A percentile compares a stretch with the other conserved stretches of the same genome.
These are phyloP conservation scores for Alternaria solani DNA, from an alignment of 2,329 filamentous ascomycete species.

Conservation along the genomic window DNA sequence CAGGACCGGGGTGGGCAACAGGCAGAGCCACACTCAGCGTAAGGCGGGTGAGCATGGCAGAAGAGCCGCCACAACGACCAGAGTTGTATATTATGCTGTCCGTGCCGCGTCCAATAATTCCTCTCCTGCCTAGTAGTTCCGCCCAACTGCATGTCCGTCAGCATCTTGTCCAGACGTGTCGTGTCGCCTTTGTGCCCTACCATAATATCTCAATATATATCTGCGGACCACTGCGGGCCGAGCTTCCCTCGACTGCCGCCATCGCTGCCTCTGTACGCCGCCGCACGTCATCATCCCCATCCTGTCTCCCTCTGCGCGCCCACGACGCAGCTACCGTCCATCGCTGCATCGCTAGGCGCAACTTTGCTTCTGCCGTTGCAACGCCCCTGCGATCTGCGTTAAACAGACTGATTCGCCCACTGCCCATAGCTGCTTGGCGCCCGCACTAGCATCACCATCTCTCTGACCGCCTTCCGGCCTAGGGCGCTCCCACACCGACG, in stretches of 20 bases:
- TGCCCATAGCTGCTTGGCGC: slow-evolving; percentile 33
- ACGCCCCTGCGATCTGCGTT: slow-evolving; percentile 27
- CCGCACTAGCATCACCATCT: slow-evolving; percentile 29
- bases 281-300: slow-evolving; percentile 28
- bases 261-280: slow-evolving; percentile 4
- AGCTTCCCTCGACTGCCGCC: slow-evolving; percentile 20
- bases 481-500: slow-evolving; percentile 24
- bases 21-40: slow-evolving; percentile 20
- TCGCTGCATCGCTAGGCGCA: slow-evolving; percentile 22
- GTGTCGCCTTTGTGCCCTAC: too few relatives aligned
- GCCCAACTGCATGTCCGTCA: background rate
- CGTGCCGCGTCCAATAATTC: slow-evolving; percentile 23
- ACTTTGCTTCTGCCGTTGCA: slow-evolving; percentile 31
- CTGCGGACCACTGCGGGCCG: slow-evolving; percentile 27
- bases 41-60: slow-evolving; percentile 17
- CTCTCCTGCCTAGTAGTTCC: background rate
- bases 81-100: slow-evolving; percentile 27
- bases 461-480: slow-evolving; percentile 42
- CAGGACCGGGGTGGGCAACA: slow-evolving; percentile 25
- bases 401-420: slow-evolving; percentile 38
- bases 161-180: background rate
- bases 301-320: slow-evolving; percentile 15
- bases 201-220: background rate
- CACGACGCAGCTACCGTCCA: slow-evolving; percentile 12
- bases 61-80: slow-evolving; percentile 18